Evolutionary conservation across 106 monocot species (phyloP).

Genomic region (Dendrobium officinale): DNA sequence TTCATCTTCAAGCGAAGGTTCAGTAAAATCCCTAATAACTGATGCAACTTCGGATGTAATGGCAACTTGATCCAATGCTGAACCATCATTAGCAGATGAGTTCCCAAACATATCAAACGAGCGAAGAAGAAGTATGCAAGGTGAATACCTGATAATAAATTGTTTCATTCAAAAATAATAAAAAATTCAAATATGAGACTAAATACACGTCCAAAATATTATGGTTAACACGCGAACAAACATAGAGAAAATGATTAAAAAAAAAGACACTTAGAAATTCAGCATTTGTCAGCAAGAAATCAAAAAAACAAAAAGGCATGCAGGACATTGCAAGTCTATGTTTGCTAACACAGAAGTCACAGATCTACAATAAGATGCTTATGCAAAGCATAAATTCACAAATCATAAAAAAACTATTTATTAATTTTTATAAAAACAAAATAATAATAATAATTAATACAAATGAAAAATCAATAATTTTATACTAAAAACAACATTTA

Average conservation of each 20-base stretch:
- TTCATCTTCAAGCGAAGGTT: slow-evolving; percentile 42
- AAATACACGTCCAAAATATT: neutral
- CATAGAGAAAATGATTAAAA: neutral
- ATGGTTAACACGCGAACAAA: neutral
- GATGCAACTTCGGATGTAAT: slow-evolving; percentile 64
- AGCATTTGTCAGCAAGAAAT: neutral
- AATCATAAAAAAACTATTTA: neutral
- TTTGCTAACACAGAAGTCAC: neutral
- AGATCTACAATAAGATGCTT: neutral
- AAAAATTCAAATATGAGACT: neutral
- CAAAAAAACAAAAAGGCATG: neutral
- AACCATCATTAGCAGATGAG: slow-evolving; percentile 63
- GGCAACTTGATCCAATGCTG: slow-evolving; percentile 56
- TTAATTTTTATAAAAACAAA: neutral
- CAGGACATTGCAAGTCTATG: neutral
- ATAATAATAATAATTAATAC: neutral
- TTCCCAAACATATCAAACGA: slow-evolving; percentile 70
- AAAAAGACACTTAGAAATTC: neutral
- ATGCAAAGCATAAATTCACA: neutral
- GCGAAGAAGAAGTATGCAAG: slow-evolving; percentile 80
- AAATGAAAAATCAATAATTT: neutral
- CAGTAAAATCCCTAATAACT: slow-evolving; percentile 58
- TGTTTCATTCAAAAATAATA: neutral
- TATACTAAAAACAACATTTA: neutral
- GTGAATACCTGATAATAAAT: slow-evolving; percentile 60